Evolutionary conservation across 2,329 filamentous ascomycete species (phyloP).

Genomic region (Amauroascus niger): DNA sequence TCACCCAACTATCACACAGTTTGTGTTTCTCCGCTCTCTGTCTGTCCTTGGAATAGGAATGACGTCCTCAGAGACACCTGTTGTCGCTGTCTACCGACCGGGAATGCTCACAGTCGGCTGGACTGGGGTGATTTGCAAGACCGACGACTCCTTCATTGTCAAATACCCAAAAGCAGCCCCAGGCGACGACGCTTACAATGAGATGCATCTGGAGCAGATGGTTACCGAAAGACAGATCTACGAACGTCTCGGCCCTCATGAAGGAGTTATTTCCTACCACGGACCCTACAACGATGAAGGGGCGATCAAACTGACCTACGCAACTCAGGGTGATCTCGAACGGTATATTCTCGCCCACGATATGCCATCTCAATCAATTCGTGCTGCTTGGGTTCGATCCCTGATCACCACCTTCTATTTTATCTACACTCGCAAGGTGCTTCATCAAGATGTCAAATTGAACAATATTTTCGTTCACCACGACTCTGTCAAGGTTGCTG

Average conservation of each 20-base stretch:
- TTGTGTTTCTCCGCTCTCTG: no score
- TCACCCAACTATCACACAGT: no score
- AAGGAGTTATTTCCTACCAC: slow-evolving; percentile 16
- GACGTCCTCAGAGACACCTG: no score
- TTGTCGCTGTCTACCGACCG: no score
- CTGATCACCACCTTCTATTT: slow-evolving; percentile 13
- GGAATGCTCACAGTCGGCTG: slow-evolving; percentile 13
- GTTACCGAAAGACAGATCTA: slow-evolving; percentile 15
- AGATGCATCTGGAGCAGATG: slow-evolving; percentile 9
- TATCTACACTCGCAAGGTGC: slow-evolving; percentile 16
- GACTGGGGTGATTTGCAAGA: slow-evolving; percentile 13
- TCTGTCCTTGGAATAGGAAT: no score
- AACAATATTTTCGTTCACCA: slow-evolving; percentile 15
- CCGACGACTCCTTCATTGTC: slow-evolving; percentile 9
- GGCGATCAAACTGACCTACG: slow-evolving; percentile 16
- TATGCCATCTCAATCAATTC: slow-evolving; percentile 12
- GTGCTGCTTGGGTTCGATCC: slow-evolving; percentile 14
- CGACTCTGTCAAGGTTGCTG: slow-evolving; percentile 10
- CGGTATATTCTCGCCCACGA: slow-evolving; percentile 12
- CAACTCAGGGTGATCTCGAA: slow-evolving; percentile 14
- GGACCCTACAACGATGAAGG: slow-evolving; percentile 12
- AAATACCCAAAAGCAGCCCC: slow-evolving; percentile 14
- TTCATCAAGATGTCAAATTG: slow-evolving; percentile 17
- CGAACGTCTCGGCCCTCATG: slow-evolving; percentile 17
- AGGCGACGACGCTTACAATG: slow-evolving; percentile 10